A percentile compares a stretch with the other conserved stretches of the same genome.
Evolutionary conservation across 768 basidiomycete genomes (phyloP).

Genomic region (Kwoniella dendrophila): DNA sequence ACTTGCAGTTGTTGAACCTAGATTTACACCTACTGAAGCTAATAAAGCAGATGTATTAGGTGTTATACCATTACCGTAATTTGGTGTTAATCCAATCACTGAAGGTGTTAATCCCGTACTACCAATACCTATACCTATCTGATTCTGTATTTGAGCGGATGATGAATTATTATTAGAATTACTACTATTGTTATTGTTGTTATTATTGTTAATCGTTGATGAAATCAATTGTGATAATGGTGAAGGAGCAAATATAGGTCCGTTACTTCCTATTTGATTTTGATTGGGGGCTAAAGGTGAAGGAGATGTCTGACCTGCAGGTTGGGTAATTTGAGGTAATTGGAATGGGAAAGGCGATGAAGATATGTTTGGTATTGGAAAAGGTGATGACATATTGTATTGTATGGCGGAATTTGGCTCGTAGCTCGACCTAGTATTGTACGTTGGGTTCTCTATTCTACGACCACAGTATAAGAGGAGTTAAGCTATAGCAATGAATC

Average conservation of each 20-base stretch:
- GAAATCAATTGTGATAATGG: conserved; percentile 16
- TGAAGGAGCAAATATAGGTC: conserved; percentile 20
- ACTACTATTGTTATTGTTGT: too few relatives aligned
- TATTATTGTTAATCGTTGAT: conserved; percentile 1
- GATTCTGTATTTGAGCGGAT: background rate
- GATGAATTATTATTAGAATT: too few relatives aligned
- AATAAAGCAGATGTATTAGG: conserved; percentile 22
- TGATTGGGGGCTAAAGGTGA: background rate
- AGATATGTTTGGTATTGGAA: conserved; percentile 15
- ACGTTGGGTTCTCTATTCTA: background rate
- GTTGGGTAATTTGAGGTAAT: conserved; percentile 6
- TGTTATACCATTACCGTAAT: conserved; percentile 12
- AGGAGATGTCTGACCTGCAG: background rate
- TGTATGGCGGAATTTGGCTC: background rate
- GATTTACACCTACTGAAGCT: conserved; percentile 9
- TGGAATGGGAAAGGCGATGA: conserved; percentile 18
- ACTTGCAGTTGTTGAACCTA: background rate
- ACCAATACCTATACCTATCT: background rate
- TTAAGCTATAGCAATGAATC: too few relatives aligned
- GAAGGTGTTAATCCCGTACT: background rate
- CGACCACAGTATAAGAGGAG: too few relatives aligned
- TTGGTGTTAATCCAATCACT: too few relatives aligned
- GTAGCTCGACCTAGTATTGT: background rate
- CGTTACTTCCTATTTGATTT: background rate
- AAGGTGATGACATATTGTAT: conserved; percentile 24